phyloP scores from a whole-genome alignment of 2,329 filamentous ascomycete species.

The Aureobasidium sp. region DNA sequence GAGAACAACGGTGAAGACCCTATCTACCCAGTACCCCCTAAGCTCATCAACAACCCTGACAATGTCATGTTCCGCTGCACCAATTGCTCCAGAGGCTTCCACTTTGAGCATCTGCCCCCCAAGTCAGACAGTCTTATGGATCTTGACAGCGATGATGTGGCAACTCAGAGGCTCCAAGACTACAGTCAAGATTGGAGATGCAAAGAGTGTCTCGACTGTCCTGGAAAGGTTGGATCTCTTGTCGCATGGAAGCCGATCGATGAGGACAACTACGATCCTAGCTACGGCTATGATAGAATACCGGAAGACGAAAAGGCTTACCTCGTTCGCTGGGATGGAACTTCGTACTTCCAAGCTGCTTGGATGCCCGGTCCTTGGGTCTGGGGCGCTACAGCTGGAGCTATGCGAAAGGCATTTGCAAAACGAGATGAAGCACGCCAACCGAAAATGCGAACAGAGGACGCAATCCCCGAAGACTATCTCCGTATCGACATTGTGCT shows the following conservation, averaged over 20 bases:
- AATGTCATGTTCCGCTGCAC: slow-evolving; percentile 79
- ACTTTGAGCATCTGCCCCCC: slow-evolving; percentile 72
- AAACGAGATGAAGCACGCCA: slow-evolving; percentile 58
- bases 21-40: slow-evolving; percentile 53
- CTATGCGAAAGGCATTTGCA: slow-evolving; percentile 68
- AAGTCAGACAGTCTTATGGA: slow-evolving; percentile 37
- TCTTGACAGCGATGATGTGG: slow-evolving; percentile 42
- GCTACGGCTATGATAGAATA: slow-evolving; percentile 49
- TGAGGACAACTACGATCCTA: slow-evolving; percentile 47
- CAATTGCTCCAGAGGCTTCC: slow-evolving; percentile 69
- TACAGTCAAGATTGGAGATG: slow-evolving; percentile 74
- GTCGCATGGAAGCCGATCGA: slow-evolving; percentile 79
- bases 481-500: slow-evolving; percentile 85
- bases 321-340: slow-evolving; percentile 75
- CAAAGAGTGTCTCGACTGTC: slow-evolving; percentile 61
- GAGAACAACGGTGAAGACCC: slow-evolving; percentile 76
- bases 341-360: slow-evolving; percentile 71
- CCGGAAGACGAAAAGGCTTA: slow-evolving; percentile 81
- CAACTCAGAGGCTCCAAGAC: slow-evolving; percentile 59
- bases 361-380: slow-evolving; percentile 93
- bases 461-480: slow-evolving; percentile 83
- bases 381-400: slow-evolving; percentile 56
- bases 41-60: slow-evolving; percentile 65
- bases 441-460: slow-evolving; percentile 62
- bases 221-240: slow-evolving; percentile 64